phyloP scores from a whole-genome alignment of 371 early-diverging fungal genomes.

The Scutellospora calospora region DNA sequence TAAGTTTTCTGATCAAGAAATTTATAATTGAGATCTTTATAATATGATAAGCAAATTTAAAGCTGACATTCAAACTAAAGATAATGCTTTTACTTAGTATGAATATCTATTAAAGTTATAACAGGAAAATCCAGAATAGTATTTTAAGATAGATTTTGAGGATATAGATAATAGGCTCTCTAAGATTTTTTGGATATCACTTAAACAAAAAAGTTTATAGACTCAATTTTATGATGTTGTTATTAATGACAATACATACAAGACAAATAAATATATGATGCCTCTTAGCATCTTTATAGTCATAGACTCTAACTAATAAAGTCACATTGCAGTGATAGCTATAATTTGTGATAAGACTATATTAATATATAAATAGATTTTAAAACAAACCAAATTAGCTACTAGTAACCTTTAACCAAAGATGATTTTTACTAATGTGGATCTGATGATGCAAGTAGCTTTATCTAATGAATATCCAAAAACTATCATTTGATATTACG shows the following conservation, averaged over 20 bases:
- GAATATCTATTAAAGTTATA: background rate
- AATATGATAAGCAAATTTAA: background rate
- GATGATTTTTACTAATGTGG: background rate
- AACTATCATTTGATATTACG: background rate
- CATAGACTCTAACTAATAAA: constrained; percentile 41
- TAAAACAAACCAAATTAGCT: background rate
- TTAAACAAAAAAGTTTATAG: constrained; percentile 30
- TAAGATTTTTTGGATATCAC: constrained; percentile 46
- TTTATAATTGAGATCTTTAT: background rate
- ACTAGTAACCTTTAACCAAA: background rate
- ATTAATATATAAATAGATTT: constrained; percentile 39
- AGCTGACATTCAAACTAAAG: background rate
- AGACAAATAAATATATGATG: constrained; percentile 43
- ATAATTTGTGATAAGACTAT: constrained; percentile 29
- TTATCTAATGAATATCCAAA: background rate
- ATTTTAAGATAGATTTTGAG: no score
- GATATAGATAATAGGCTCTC: no score
- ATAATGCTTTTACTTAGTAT: background rate
- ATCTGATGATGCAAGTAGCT: background rate
- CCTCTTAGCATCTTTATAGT: constrained; percentile 29
- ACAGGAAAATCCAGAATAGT: background rate
- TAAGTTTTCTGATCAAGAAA: background rate
- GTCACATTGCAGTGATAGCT: background rate
- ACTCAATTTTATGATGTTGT: constrained; percentile 43
- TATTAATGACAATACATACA: constrained; percentile 42